Conservation (phyloP, 331 rosid species). For the Quercus phellos region DNA sequence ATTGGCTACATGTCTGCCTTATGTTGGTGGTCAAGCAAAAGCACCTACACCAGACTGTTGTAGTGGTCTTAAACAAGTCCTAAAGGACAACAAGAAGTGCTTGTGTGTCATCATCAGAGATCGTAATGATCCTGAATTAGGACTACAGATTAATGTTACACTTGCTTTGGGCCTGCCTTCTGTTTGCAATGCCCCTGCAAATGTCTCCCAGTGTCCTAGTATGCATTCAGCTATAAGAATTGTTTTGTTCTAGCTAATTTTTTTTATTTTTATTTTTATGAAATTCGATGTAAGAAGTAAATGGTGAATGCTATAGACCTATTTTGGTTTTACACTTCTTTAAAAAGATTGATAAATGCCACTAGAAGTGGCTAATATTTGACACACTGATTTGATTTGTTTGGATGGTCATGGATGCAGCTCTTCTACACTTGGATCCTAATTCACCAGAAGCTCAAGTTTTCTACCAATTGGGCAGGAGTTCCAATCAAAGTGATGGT, state of each 20-base stretch:
- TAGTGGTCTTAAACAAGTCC: constrained; percentile 59
- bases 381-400: background rate
- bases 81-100: constrained; percentile 57
- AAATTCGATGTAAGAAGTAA: too few species aligned
- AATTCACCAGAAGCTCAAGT: constrained; percentile 68
- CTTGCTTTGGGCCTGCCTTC: constrained; percentile 65
- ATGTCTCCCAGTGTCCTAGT: constrained; percentile 69
- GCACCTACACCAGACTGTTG: constrained; percentile 83
- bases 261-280: too few species aligned
- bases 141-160: constrained; percentile 57
- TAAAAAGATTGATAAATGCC: too few species aligned
- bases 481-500: constrained; percentile 12
- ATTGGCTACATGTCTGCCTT: constrained; percentile 73
- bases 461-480: constrained; percentile 43
- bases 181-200: constrained; percentile 56
- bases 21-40: constrained; percentile 60
- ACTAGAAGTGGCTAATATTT: background rate
- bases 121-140: constrained; percentile 69
- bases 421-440: constrained; percentile 69
- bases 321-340: too few species aligned
- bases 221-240: background rate
- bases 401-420: constrained; percentile 27
- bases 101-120: constrained; percentile 64
- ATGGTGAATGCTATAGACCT: too few species aligned
- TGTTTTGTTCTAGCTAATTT: background rate